Base-by-base conservation (phyloP, 257 asterid species). In the Lycium barbarum region DNA sequence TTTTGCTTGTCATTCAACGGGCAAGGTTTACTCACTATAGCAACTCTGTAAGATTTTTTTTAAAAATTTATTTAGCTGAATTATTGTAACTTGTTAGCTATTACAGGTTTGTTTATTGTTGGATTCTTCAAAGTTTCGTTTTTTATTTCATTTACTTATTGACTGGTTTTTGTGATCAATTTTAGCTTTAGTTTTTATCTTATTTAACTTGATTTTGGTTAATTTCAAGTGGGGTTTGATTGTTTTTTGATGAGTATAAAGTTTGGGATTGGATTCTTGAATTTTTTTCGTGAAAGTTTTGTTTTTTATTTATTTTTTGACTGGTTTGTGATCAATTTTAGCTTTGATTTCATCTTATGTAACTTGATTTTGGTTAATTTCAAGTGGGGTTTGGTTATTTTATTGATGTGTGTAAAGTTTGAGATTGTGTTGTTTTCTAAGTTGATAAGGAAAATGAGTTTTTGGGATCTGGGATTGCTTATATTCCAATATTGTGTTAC, bases 1-100 rank as follows among this genome's bases (percentile, higher is more conserved):
- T 92, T 89, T 84, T 61, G 33, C 33, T 81, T 87, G 80, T 83
- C 88, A 83, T 93, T 95, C 97, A 95, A 93, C 98, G 97, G 95
- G 91, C 91, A 94, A 95, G 90, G 92, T 91, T 88, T 63, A 79
- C 67, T 61, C 85, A 20, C 47, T 87, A 86, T 79, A 71, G 83
- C 86, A 88, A 83, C 89, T 76, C 51, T 68, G 14, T 33, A 55
- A 65, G n/a, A 82, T 67, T 83, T 80, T 80, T 74, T 84, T 80
- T 40, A 40, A 2, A 6, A 6, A 6, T 40, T 40, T 40, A 3
- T 40, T 79, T 85, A 57, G 86, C 84, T 87, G 83, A 59, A 66
- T 84, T 93, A 83, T 86, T 38, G 72, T 87, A 80, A 85, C 43
- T 13, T 83, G 17, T 84, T 22, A 79, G 33, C 49, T 65, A 18